Conservation (phyloP, 75 land plant genomes). For the Pinus tabuliformis region DNA sequence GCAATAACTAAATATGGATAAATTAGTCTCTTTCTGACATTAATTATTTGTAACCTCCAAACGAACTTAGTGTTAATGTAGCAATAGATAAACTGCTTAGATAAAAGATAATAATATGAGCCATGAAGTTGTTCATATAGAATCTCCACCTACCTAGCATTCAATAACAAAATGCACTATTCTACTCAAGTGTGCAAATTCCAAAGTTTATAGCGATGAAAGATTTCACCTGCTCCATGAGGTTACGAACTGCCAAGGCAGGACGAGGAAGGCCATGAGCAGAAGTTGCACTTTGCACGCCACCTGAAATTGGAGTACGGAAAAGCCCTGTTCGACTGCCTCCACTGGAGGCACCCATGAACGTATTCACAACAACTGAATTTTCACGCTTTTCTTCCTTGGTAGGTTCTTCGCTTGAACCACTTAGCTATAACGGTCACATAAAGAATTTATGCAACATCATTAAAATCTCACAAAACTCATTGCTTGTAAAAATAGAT, state of each 20-base stretch:
- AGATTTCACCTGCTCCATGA: constrained; percentile 85
- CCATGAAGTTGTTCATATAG: neutral
- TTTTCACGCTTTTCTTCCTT: neutral
- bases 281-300: constrained; percentile 97
- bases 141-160: neutral
- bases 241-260: constrained; percentile 95
- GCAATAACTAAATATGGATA: neutral
- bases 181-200: neutral
- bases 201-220: neutral
- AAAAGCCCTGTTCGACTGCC: constrained; percentile 87
- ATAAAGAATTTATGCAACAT: too few relatives aligned
- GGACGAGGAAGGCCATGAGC: constrained; percentile 92
- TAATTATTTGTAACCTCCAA: neutral
- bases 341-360: constrained; percentile 22
- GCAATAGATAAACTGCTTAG: neutral
- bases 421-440: too few relatives aligned
- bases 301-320: constrained; percentile 96
- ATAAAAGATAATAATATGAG: neutral
- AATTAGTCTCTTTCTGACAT: too few relatives aligned
- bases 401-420: too few relatives aligned
- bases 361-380: constrained; percentile 1
- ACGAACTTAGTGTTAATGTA: neutral
- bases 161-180: neutral
- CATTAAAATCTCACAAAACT: too few relatives aligned
- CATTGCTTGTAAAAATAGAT: too few relatives aligned